Conservation (phyloP, 495 filamentous ascomycete genomes). For the Oidiodendron maius region DNA sequence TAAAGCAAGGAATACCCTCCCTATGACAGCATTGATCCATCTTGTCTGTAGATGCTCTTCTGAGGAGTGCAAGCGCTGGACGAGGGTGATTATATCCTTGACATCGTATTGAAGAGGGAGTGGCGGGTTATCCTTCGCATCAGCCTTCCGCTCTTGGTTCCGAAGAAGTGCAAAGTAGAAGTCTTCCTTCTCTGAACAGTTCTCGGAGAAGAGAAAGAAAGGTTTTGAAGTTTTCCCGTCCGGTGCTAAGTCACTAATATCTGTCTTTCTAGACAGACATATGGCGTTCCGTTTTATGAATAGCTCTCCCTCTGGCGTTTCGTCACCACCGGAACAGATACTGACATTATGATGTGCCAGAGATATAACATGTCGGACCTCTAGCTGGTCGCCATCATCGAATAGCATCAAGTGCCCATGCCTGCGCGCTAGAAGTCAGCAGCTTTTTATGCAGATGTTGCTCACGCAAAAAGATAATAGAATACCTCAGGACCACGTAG, state of each 20-base stretch:
- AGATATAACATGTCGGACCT: constrained; percentile 92
- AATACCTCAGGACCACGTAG: constrained; percentile 79
- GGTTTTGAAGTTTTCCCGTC: constrained; percentile 60
- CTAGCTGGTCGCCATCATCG: constrained; percentile 81
- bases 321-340: constrained; percentile 75
- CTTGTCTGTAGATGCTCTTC: constrained; percentile 88
- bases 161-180: constrained; percentile 92
- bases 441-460: neutral
- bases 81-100: constrained; percentile 77
- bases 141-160: constrained; percentile 66
- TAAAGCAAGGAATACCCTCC: constrained; percentile 78
- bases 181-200: constrained; percentile 92
- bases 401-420: constrained; percentile 97
- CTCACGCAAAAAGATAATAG: neutral
- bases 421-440: constrained; percentile 39
- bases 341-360: constrained; percentile 81
- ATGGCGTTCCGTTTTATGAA: constrained; percentile 96
- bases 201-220: constrained; percentile 91
- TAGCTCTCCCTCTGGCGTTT: constrained; percentile 84
- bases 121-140: constrained; percentile 54
- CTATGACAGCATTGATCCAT: constrained; percentile 90
- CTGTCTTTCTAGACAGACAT: constrained; percentile 66
- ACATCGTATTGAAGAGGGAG: constrained; percentile 73
- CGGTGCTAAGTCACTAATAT: constrained; percentile 46
- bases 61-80: constrained; percentile 84